Evolutionary conservation across 768 basidiomycete species (phyloP), one percentile per base, ranked within the genome.

Genomic region (Tricholoma terreum): DNA sequence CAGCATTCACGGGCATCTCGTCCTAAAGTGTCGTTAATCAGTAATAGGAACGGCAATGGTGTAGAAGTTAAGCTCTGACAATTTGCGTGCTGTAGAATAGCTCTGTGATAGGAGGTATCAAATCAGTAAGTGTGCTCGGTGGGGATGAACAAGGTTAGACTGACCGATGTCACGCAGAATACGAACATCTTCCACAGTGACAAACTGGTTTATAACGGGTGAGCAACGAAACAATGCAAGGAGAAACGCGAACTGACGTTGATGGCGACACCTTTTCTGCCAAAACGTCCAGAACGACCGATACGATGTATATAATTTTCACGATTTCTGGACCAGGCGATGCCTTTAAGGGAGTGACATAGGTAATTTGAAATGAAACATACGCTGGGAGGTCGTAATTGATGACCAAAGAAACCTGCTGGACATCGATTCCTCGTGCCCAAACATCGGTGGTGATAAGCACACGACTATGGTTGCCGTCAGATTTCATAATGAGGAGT

Each of bases 251-350:
- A 22, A 61, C 88, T 42, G 68, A 97, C 95, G 75, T 98, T 99
- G 77, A 99, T 98, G 43, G 97, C 97, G 59, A 98, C 97, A 81
- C 96, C 97, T 77, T 99, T 99, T 65, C 97, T 83, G 65, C 97
- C 97, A 77, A 98, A 98, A 58, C 97, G 94, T 69, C 97, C 97
- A 57, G 95, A 97, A 60, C 97, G 94, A 74, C 97, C 97, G 70
- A 98, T 98, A 69, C 97, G 92, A 79, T 99, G 97, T 64, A 99
- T 98, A 78, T 99, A 99, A 75, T 99, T 98, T 84, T 98, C 96
- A 81, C 92, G 92, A 72, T 94, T 94, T 63, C 89, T 94, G 38
- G n/a, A 27, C 17, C 21, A 36, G 21, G 40, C 9, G 11, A 49
- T 45, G 40, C 24, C 42, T 11, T 38, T 46, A 60, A 58, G 54